phyloP scores from a whole-genome alignment of 495 filamentous ascomycete species.

The Pyrenula massariospora region DNA sequence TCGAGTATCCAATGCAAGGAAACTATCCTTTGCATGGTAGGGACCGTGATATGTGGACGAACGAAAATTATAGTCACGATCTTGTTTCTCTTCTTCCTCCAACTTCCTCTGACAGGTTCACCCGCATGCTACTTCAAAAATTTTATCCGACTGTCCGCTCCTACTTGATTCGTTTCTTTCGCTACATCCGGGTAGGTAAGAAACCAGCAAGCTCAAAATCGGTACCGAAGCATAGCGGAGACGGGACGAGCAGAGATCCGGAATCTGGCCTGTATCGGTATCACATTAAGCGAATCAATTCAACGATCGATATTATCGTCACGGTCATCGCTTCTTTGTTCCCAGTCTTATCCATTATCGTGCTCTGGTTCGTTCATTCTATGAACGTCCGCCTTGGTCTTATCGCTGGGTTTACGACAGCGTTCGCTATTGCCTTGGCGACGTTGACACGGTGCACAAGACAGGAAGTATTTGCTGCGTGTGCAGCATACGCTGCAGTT shows the following conservation, averaged over 20 bases:
- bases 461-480: conserved; percentile 20
- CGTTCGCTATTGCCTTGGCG: conserved; percentile 15
- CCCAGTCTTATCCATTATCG: conserved; percentile 18
- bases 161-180: too few species aligned
- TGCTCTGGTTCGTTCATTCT: conserved; percentile 16
- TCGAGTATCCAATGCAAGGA: conserved; percentile 4
- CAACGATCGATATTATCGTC: not conserved
- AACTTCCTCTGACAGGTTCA: not conserved
- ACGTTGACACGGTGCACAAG: conserved; percentile 15
- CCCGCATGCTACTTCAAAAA: not conserved
- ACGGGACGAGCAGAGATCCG: not conserved
- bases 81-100: not conserved
- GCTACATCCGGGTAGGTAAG: too few species aligned
- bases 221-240: too few species aligned
- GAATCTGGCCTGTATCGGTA: not conserved
- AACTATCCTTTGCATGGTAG: not conserved
- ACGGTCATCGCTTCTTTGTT: conserved; percentile 15
- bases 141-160: not conserved
- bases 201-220: not conserved
- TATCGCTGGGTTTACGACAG: conserved; percentile 18
- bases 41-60: not conserved
- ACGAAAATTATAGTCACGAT: not conserved
- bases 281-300: not conserved
- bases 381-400: conserved; percentile 12
- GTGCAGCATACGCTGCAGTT: conserved; percentile 12